These are phyloP conservation scores for Pythium brassicae DNA, from an alignment of 352 stramenopile species.

Conservation along the genomic window DNA sequence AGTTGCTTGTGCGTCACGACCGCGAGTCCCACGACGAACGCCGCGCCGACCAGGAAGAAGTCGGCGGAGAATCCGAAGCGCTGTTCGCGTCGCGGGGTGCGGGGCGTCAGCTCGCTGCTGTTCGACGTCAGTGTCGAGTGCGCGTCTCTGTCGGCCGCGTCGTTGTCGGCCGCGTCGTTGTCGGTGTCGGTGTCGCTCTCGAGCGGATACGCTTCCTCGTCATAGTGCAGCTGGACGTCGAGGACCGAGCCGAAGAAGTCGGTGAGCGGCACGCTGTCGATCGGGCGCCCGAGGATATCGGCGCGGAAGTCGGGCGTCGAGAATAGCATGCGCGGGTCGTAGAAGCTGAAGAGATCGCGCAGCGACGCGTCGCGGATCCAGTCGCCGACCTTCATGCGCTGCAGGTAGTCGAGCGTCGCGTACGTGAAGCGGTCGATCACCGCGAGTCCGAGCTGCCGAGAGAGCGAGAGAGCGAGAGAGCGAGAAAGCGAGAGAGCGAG, in stretches of 20 bases:
- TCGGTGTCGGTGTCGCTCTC: constrained; percentile 16
- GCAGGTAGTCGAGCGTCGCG: constrained; percentile 84
- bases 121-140: too few species aligned
- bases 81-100: background rate
- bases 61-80: constrained; percentile 43
- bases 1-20: constrained; percentile 37
- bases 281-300: constrained; percentile 64
- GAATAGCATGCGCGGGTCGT: constrained; percentile 79
- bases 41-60: constrained; percentile 27
- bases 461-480: background rate
- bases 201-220: constrained; percentile 77
- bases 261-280: constrained; percentile 76
- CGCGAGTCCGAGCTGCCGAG: constrained; percentile 63
- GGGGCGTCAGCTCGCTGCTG: background rate
- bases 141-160: too few species aligned
- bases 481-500: too few species aligned
- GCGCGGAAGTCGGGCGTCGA: constrained; percentile 77
- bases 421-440: constrained; percentile 91
- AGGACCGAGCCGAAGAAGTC: constrained; percentile 89
- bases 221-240: constrained; percentile 64
- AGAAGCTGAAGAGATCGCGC: constrained; percentile 73
- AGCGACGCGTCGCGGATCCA: constrained; percentile 64
- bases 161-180: background rate
- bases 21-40: constrained; percentile 18
- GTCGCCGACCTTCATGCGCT: constrained; percentile 77